Conservation (phyloP, 805 yeast species). For the Monosporozyma siamensis region DNA sequence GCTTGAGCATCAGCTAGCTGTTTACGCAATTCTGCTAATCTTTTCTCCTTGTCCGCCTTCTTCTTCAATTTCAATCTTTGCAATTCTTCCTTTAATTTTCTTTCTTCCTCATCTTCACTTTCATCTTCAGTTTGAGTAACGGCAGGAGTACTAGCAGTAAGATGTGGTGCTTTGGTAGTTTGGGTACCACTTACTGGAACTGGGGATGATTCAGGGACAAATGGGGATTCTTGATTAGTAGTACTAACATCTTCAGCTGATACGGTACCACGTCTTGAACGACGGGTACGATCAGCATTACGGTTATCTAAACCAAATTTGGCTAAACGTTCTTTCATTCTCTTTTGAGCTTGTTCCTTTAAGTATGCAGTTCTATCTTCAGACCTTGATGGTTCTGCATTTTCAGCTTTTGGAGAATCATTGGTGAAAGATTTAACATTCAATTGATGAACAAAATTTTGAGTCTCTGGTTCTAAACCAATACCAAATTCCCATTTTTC, state of each 20-base stretch:
- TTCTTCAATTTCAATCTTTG: conserved; percentile 40
- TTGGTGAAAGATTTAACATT: conserved; percentile 28
- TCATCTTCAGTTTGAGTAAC: conserved; percentile 15
- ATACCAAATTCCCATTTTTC: conserved; percentile 75
- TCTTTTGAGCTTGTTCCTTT: conserved; percentile 70
- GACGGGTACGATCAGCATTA: conserved; percentile 2
- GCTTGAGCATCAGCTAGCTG: conserved; percentile 48
- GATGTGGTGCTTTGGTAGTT: not conserved
- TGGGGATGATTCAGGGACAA: conserved; percentile 2
- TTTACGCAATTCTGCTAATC: conserved; percentile 46
- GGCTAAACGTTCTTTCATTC: conserved; percentile 80
- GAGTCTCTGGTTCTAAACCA: conserved; percentile 60
- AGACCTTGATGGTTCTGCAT: conserved; percentile 18
- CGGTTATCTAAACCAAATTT: conserved; percentile 59
- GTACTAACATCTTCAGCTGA: not conserved
- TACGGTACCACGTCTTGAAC: conserved; percentile 4
- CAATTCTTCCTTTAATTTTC: conserved; percentile 33
- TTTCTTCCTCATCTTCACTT: conserved; percentile 41
- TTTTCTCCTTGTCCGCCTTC: conserved; percentile 50
- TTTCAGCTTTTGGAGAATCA: conserved; percentile 7
- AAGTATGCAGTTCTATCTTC: conserved; percentile 71
- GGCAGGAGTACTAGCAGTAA: not conserved
- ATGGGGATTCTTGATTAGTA: conserved; percentile 1
- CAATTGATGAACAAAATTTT: conserved; percentile 49
- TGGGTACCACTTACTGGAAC: not conserved